Base-by-base conservation (phyloP, 1,139 yeast genomes). In the Candida buenavistaensis region DNA sequence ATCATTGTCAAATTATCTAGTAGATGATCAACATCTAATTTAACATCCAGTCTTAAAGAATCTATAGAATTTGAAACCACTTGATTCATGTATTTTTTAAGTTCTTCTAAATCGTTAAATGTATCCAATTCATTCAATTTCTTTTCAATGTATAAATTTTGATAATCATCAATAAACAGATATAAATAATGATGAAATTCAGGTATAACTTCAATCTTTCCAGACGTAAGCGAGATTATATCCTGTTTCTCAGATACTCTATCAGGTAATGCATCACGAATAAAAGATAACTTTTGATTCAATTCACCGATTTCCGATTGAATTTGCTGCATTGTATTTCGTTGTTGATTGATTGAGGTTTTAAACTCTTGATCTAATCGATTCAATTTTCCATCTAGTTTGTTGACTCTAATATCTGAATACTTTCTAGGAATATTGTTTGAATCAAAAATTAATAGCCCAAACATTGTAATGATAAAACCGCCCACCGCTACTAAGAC, bases 171-270 rank as follows among this genome's bases (percentile, higher is more conserved):
- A 22, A 68, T 46, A 35, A 68, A 67, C 15, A 55, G 51, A 36
- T 54, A 58, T 38, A 69, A 50, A 41, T 59, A 67, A 34, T 59
- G 57, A 31, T 64, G 69, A 43, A 69, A 67, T 38, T 65, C 71
- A 0, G 75, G 74, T 4, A 57, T 38, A 32, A 64, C 61, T 40
- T 64, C 71, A n/a, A 69, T 52, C 37, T 62, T 62, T 11, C 54
- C 52, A 39, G 68, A 49, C 33, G 57, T 58, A 14, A 62, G 46
- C 40, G 56, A 62, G 8, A 37, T 22, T 20, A 29, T 26, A 16
- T 23, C 23, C 14, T 20, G 10, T 14, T 25, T 16, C 6, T 10
- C 14, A 16, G n/a, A n/a, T n/a, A 5, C 13, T n/a, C 15, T 17
- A 7, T 4, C 14, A 14, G 24, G 6, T n/a, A 12, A 22, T 10